Conservation (phyloP, 495 filamentous ascomycete genomes). For the Penicillium cosmopolitanum region DNA sequence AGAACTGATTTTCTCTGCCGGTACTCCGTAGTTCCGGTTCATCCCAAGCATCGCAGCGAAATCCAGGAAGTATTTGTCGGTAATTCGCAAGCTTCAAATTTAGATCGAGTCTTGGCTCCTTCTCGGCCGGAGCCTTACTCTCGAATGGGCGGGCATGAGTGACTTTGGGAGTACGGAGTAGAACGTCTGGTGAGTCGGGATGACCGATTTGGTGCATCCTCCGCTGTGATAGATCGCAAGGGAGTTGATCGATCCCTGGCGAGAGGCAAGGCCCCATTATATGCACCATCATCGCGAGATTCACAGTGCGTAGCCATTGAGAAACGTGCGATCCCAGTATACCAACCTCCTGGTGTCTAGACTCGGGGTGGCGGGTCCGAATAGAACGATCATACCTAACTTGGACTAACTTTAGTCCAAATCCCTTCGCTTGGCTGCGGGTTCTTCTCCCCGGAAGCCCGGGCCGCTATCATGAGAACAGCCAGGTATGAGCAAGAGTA, state of each 20-base stretch:
- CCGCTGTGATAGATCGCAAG: constrained; percentile 2
- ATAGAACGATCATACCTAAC: background rate
- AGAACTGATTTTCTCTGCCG: no score
- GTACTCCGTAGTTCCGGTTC: no score
- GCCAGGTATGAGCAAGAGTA: background rate
- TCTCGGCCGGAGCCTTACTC: no score
- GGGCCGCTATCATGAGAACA: background rate
- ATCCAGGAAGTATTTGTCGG: no score
- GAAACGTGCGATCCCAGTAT: background rate
- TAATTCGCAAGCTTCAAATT: no score
- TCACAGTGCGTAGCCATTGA: background rate
- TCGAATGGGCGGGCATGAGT: no score
- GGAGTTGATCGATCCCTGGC: background rate
- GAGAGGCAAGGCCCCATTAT: background rate
- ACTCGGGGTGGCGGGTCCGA: background rate
- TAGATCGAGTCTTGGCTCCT: no score
- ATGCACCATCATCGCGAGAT: background rate
- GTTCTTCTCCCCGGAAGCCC: background rate
- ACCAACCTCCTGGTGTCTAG: background rate
- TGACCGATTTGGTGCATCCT: constrained; percentile 1
- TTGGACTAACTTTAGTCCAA: background rate
- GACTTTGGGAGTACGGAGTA: background rate
- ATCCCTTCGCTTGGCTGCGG: constrained; percentile 5
- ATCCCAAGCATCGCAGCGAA: no score
- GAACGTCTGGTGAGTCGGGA: background rate